These are phyloP conservation scores for Mycena olivaceomarginata DNA, from an alignment of 768 basidiomycete species.

Conservation along the genomic window DNA sequence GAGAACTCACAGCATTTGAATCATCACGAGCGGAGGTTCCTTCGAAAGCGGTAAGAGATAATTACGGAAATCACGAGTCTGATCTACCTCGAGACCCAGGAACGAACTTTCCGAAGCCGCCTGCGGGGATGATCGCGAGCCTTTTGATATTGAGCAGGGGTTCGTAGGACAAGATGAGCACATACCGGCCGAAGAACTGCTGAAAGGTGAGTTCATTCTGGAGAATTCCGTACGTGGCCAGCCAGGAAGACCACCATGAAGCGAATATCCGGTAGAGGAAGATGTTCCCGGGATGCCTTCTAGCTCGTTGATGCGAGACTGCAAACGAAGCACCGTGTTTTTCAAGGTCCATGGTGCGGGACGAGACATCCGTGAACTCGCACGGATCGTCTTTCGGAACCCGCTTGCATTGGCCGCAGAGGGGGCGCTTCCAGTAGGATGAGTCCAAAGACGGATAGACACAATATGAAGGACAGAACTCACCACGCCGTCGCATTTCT, in stretches of 20 bases:
- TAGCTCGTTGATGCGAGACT: slow-evolving; percentile 59
- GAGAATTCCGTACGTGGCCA: neutral
- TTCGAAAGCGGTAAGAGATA: neutral
- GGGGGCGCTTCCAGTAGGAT: slow-evolving; percentile 13
- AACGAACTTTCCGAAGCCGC: slow-evolving; percentile 2
- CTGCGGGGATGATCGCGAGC: slow-evolving; percentile 17
- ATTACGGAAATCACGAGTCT: too few relatives aligned
- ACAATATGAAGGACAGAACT: neutral
- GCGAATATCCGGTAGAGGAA: slow-evolving; percentile 39
- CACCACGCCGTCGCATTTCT: slow-evolving; percentile 45
- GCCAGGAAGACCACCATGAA: slow-evolving; percentile 4
- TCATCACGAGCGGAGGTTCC: slow-evolving; percentile 33
- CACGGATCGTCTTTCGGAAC: slow-evolving; percentile 60
- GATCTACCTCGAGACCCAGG: slow-evolving; percentile 16
- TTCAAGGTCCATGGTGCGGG: slow-evolving; percentile 62
- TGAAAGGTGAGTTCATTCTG: slow-evolving; percentile 17
- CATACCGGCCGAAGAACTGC: slow-evolving; percentile 25
- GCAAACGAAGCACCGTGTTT: slow-evolving; percentile 59
- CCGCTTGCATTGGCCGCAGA: slow-evolving; percentile 62
- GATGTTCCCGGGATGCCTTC: slow-evolving; percentile 42
- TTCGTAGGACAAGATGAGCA: neutral
- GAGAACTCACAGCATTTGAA: slow-evolving; percentile 26
- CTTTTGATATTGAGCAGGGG: neutral
- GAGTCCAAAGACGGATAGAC: neutral
- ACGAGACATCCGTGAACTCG: slow-evolving; percentile 63